These are phyloP conservation scores for Vachellia pachyceras DNA, from an alignment of 306 rosid species.

Conservation along the genomic window DNA sequence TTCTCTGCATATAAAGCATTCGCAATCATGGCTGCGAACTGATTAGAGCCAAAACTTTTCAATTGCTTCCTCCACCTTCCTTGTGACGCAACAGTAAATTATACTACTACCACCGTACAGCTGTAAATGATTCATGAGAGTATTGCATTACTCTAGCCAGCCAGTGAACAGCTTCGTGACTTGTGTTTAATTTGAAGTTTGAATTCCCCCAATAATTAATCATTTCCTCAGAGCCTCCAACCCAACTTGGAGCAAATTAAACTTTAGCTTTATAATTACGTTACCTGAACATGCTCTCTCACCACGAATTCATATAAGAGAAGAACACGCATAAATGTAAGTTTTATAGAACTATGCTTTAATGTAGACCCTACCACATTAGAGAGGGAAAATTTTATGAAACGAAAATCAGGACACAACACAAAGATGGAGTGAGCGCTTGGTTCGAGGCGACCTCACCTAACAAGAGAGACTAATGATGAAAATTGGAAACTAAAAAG, in stretches of 20 bases:
- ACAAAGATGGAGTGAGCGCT: neutral
- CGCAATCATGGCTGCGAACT: neutral
- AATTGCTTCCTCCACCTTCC: neutral
- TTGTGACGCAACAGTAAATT: conserved; percentile 47
- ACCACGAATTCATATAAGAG: neutral
- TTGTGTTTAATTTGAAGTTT: neutral
- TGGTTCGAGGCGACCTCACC: neutral
- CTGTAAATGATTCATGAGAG: neutral
- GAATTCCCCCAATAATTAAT: neutral
- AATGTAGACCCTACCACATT: neutral
- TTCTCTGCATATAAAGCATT: neutral
- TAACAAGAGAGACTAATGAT: neutral
- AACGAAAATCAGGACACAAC: neutral
- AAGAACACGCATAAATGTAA: neutral
- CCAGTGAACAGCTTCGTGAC: conserved; percentile 5
- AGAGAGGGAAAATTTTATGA: neutral
- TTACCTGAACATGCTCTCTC: neutral
- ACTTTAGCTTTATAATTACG: neutral
- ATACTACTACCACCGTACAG: neutral
- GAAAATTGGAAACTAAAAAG: neutral
- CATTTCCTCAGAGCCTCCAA: neutral
- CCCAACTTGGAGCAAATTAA: neutral
- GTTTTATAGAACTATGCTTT: neutral
- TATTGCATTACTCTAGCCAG: conserved; percentile 8
- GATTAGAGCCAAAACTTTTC: neutral